Conservation (phyloP, 1,284 basidiomycete genomes). For the Mycena sp. region DNA sequence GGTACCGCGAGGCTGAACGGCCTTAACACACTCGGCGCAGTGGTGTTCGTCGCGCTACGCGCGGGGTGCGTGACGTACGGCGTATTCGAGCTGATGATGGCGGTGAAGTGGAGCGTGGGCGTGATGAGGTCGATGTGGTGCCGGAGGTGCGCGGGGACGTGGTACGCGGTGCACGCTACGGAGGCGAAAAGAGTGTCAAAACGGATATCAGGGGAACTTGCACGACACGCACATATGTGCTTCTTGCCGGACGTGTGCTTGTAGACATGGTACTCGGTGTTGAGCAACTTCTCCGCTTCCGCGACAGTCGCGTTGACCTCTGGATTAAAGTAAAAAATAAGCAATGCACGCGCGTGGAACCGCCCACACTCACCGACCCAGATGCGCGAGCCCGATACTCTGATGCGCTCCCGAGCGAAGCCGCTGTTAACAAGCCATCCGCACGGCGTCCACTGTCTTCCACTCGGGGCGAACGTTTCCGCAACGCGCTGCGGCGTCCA, state of each 20-base stretch:
- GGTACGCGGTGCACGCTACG: slow-evolving; percentile 38
- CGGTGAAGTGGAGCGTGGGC: slow-evolving; percentile 54
- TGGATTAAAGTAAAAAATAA: neutral
- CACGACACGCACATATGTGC: too few species aligned
- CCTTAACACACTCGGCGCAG: too few species aligned
- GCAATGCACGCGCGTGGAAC: too few species aligned
- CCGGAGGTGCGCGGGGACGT: slow-evolving; percentile 50
- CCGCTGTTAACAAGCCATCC: slow-evolving; percentile 51
- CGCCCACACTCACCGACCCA: slow-evolving; percentile 46
- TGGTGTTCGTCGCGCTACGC: too few species aligned
- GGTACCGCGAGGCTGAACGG: too few species aligned
- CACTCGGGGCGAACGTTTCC: slow-evolving; percentile 39
- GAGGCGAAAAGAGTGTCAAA: neutral
- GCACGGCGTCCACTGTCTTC: slow-evolving; percentile 48
- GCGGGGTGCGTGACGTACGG: neutral
- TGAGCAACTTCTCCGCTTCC: slow-evolving; percentile 54
- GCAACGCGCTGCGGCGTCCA: slow-evolving; percentile 39
- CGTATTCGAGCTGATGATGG: slow-evolving; percentile 36
- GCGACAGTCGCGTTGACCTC: slow-evolving; percentile 49
- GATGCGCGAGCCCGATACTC: slow-evolving; percentile 31
- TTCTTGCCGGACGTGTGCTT: too few species aligned
- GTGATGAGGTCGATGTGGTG: slow-evolving; percentile 56
- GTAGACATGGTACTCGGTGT: slow-evolving; percentile 47
- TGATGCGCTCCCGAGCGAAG: slow-evolving; percentile 33
- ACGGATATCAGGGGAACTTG: too few species aligned